Base-by-base conservation (phyloP, 768 basidiomycete genomes). In the Phlegmacium glaucopus region DNA sequence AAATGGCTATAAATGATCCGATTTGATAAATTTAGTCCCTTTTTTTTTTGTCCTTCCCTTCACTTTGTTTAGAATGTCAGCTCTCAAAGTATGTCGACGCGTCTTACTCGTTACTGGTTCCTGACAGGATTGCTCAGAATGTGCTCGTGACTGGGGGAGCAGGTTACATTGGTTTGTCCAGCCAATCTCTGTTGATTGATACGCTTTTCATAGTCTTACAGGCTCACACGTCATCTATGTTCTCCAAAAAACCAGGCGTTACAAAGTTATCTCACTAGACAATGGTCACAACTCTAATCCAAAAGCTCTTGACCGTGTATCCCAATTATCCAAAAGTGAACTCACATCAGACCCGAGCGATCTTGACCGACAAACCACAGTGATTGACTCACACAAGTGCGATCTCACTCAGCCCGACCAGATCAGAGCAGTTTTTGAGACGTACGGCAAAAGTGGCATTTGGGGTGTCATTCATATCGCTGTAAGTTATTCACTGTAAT, bases 391-490 rank as follows among this genome's bases (percentile, higher is more conserved):
- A 13, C 65, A 83, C 63, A 62, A 67, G 6, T 85, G 80, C 55
- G 93, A 98, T 69, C 72, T 98, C 48, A 90, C 87, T 10, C 75
- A 78, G 41, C 71, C 78, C 22, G 80, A 78, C 2, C 77, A 91
- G 58, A 76, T 98, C 50, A 78, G 83, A 47, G 69, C 72, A 12
- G 82, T 98, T 7, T 98, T 98, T 52, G 79, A 85, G 48, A 76
- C 80, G 52, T 95, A 95, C 65, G 83, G 81, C 44, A 85, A 90
- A 59, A 90, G 90, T 15, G 90, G 90, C 4, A 90, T 99, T 52
- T 97, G 93, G 90, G 96, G 94, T 42, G 92, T 97, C 17, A 75
- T 99, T 45, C 96, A 98, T 66, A 81, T 99, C 47, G 96, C 95
- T 16, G 91, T 93, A 57, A 62, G 87, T 79, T n/a, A n/a, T n/a